Evolutionary conservation across 129 eudicot species (phyloP), one percentile per base, ranked within the genome.

Genomic region (Logfia minima): DNA sequence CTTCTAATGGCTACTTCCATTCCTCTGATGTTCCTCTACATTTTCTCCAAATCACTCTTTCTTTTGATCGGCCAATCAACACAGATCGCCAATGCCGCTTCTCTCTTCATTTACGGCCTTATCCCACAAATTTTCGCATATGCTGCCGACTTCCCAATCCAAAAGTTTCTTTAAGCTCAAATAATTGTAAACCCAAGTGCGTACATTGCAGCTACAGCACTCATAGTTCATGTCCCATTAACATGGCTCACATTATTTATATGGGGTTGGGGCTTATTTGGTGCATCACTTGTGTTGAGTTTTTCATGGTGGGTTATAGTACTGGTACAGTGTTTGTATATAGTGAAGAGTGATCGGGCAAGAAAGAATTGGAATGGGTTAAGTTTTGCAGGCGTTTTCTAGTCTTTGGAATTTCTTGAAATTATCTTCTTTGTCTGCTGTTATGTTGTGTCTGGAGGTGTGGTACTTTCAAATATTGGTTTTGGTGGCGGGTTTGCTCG

Each of bases 151-250:
- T 87, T 87, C 60, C 88, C 88, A 0, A 84, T 87, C 1, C 88
- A 87, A 43, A 87, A 84, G 19, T 87, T 87, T 79, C 70, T 87
- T 18, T 88, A 87, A 63, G 84, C 90, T 0, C 86, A 87, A n/a
- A 87, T 86, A 48, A 81, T 87, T 17, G 88, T 87, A 1, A 80
- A 82, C 83, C 90, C 90, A 0, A 87, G 88, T 32, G 90, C 88
- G 7, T 78, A 83, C 76, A 87, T 84, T 16, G 78, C 86, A 5
- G 82, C 82, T 6, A 70, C 24, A n/a, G 68, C 80, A 60, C 84
- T 87, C 0, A 75, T 75, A 35, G 53, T 78, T 6, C 88, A 87
- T 66, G 10, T 87, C 55, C 2, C 68, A 1, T 66, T 84, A 14
- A 84, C 86, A 13, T 87, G 82, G 74, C 4, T 84, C 17, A 86